Evolutionary conservation across 495 filamentous ascomycete genomes (phyloP), one percentile per base, ranked within the genome.

Genomic region (Aspergillus nidulans): DNA sequence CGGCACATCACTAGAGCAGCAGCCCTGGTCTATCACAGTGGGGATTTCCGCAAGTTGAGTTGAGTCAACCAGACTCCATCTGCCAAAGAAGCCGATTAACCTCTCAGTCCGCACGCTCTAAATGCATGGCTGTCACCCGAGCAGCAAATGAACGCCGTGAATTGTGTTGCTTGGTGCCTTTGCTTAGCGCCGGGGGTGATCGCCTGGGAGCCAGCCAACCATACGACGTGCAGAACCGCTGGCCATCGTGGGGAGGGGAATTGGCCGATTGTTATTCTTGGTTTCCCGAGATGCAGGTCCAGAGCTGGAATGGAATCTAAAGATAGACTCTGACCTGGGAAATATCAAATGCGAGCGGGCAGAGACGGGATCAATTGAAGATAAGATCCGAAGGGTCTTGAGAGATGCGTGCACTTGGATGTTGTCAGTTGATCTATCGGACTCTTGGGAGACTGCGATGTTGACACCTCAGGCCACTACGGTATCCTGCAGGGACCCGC

Each of bases 11-110:
- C 47, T 58, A 55, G 54, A 61, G 63, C 65, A 66, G 64, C 65
- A 49, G 47, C 50, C 58, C 70, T 62, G 64, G 67, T 65, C 69
- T 67, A 64, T 74, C 71, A 74, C 71, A 69, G 69, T 66, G 69
- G 55, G 44, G 57, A 55, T 21, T 19, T 26, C 26, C 25, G 41
- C 30, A 41, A 41, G 47, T n/a, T n/a, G n/a, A n/a, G n/a, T n/a
- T n/a, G n/a, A n/a, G n/a, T 47, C 52, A 46, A 47, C 57, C 57
- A 55, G 43, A 59, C 52, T 48, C 40, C 46, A 46, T 32, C 36
- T n/a, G 54, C 36, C 49, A 49, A n/a, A 38, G 9, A 51, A 50
- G 52, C 28, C 15, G 20, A 39, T 45, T 48, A 52, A 49, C 24
- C 42, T 56, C 43, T 49, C 53, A 40, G 32, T 32, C 24, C 54